These are phyloP conservation scores for Tolypocladium sp. DNA, from an alignment of 2,329 filamentous ascomycete genomes.

Conservation along the genomic window DNA sequence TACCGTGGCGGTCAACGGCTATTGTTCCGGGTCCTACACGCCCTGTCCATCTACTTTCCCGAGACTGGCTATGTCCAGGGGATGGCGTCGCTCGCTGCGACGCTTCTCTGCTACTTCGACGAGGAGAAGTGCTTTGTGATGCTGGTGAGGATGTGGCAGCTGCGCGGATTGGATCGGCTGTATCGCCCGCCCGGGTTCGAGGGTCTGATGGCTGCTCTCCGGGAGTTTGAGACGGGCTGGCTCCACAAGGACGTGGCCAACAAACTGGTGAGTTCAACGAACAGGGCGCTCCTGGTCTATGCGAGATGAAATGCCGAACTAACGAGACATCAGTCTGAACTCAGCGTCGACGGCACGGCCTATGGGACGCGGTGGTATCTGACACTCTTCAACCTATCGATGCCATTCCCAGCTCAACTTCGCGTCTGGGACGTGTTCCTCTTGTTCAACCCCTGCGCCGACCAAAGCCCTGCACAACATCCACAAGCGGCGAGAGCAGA, in stretches of 20 bases:
- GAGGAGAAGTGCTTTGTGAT: slow-evolving; percentile 93
- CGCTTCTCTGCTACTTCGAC: slow-evolving; percentile 91
- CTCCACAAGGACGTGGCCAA: slow-evolving; percentile 69
- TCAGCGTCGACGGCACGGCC: slow-evolving; percentile 78
- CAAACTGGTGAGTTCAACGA: slow-evolving; percentile 57
- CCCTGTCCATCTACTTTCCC: slow-evolving; percentile 82
- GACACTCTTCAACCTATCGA: slow-evolving; percentile 92
- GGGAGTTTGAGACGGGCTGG: slow-evolving; percentile 81
- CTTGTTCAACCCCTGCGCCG: slow-evolving; percentile 54
- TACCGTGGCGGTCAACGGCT: slow-evolving; percentile 89
- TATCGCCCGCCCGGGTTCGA: slow-evolving; percentile 76
- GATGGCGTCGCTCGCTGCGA: slow-evolving; percentile 90
- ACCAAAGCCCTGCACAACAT: slow-evolving; percentile 2
- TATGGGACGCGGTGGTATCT: slow-evolving; percentile 97
- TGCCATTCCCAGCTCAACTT: slow-evolving; percentile 88
- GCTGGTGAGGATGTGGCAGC: slow-evolving; percentile 88
- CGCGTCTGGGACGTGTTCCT: slow-evolving; percentile 98
- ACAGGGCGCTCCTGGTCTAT: not conserved
- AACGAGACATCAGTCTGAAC: slow-evolving; percentile 45
- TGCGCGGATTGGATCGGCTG: slow-evolving; percentile 75
- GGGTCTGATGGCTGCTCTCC: slow-evolving; percentile 76
- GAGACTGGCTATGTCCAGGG: slow-evolving; percentile 94
- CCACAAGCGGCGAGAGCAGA: not conserved
- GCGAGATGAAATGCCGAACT: not conserved
- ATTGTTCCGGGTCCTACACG: slow-evolving; percentile 86